Evolutionary conservation across 352 stramenopile genomes (phyloP), one percentile per base, ranked within the genome.

Genomic region (Globisporangium viniferum): DNA sequence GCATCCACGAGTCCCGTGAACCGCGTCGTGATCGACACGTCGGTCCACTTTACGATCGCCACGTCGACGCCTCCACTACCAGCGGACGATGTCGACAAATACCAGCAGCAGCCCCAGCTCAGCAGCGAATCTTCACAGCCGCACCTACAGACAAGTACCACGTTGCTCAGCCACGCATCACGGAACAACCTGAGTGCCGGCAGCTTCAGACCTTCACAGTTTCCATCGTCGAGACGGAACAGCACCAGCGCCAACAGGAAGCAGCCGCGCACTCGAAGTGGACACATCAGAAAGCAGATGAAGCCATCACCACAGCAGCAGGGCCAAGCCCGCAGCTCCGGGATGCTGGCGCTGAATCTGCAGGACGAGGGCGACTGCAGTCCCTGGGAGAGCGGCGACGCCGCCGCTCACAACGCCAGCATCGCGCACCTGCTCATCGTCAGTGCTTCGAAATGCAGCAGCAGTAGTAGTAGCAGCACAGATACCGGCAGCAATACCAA

Each of bases 1-100:
- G 63, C 68, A 12, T 81, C 79, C 2, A 77, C 75, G 3, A 41
- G 48, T 31, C 82, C 82, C 2, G 69, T 86, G 5, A 72, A 65
- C 4, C 77, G 76, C 22, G 74, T 81, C 3, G 82, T 89, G 57
- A 85, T 90, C 68, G 73, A 90, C 67, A 85, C 80, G 9, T 70
- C 71, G 6, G 79, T 89, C 14, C 75, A 88, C 14, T 89, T 88
- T 49, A 80, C 78, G 9, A 39, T 54, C 27, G 27, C 33, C 5
- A 57, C 14, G 20, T 12, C 29, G 22, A 33, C 48, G 22, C 12
- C 33, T 36, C 7, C 51, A 15, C 22, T 49, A 20, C 22, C 14
- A 46, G 2, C 5, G 54, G 35, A 29, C 27, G 56, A 20, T 15
- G 20, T 35, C 12, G 51, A 58, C 20, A 20, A 8, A 4, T 36